Conservation (phyloP, 2,329 filamentous ascomycete genomes). For the Claviceps africana region DNA sequence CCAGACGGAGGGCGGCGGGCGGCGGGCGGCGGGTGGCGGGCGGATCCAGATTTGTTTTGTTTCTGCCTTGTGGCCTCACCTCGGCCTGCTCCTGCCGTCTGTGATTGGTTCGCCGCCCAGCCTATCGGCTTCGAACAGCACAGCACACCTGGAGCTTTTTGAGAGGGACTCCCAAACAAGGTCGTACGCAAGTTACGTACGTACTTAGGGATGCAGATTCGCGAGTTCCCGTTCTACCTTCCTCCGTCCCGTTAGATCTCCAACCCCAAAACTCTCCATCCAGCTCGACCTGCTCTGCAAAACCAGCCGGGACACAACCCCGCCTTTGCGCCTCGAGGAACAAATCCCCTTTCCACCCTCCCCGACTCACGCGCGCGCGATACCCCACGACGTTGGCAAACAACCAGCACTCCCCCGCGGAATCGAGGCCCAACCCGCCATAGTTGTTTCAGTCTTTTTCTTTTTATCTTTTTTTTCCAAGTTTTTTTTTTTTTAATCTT, state of each 20-base stretch:
- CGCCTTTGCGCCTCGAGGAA: too few species aligned
- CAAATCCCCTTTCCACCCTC: too few species aligned
- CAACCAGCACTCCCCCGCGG: too few species aligned
- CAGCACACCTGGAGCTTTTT: conserved; percentile 10
- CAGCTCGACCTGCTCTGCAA: too few species aligned
- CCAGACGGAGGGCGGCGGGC: neutral
- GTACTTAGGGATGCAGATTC: neutral
- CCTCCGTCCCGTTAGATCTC: too few species aligned
- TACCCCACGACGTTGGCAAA: too few species aligned
- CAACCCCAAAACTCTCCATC: too few species aligned
- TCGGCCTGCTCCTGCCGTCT: neutral
- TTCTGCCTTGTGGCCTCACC: conserved; percentile 26
- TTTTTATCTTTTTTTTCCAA: neutral
- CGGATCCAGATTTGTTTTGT: conserved; percentile 6
- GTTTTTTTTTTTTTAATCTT: neutral
- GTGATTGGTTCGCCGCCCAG: conserved; percentile 17
- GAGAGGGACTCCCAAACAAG: conserved; percentile 1
- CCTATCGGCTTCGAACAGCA: conserved; percentile 7
- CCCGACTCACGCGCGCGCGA: too few species aligned
- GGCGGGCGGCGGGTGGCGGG: neutral
- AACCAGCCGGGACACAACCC: too few species aligned
- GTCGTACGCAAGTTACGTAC: neutral
- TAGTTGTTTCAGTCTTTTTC: too few species aligned
- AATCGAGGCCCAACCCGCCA: too few species aligned
- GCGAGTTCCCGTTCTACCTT: neutral